Evolutionary conservation across 1,139 yeast genomes (phyloP).

Genomic region (Tardiomyces digboiensis): DNA sequence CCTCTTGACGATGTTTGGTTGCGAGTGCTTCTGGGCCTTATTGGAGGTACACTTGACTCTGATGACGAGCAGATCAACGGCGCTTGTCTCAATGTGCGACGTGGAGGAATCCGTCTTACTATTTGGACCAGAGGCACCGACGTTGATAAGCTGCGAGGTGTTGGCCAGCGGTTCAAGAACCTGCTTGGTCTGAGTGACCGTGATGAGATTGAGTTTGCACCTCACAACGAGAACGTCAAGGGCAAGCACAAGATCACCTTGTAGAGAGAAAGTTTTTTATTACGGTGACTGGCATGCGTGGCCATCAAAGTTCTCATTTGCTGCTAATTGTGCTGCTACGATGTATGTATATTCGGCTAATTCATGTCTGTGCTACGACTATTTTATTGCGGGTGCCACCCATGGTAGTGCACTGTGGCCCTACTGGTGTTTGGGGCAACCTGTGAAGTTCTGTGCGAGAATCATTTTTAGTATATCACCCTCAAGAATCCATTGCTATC

Average conservation of each 20-base stretch:
- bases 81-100: slow-evolving; percentile 83
- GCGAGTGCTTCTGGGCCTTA: slow-evolving; percentile 78
- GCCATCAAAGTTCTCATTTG: too few species aligned
- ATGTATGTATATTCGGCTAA: too few species aligned
- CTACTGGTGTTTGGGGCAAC: too few species aligned
- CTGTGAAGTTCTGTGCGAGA: too few species aligned
- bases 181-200: slow-evolving; percentile 59
- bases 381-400: too few species aligned
- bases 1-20: slow-evolving; percentile 88
- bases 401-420: too few species aligned
- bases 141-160: slow-evolving; percentile 37
- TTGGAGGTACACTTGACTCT: slow-evolving; percentile 89
- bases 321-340: too few species aligned
- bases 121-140: slow-evolving; percentile 88
- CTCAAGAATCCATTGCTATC: too few species aligned
- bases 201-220: slow-evolving; percentile 66
- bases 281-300: too few species aligned
- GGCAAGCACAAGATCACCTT: slow-evolving; percentile 13
- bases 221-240: slow-evolving; percentile 36
- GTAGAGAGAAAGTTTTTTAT: slow-evolving; percentile 5
- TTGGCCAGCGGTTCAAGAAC: slow-evolving; percentile 72
- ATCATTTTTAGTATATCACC: too few species aligned
- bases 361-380: too few species aligned
- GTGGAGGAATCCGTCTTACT: slow-evolving; percentile 74
- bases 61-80: slow-evolving; percentile 76